Conservation (phyloP, 2,329 filamentous ascomycete genomes). For the Apiospora koreana region DNA sequence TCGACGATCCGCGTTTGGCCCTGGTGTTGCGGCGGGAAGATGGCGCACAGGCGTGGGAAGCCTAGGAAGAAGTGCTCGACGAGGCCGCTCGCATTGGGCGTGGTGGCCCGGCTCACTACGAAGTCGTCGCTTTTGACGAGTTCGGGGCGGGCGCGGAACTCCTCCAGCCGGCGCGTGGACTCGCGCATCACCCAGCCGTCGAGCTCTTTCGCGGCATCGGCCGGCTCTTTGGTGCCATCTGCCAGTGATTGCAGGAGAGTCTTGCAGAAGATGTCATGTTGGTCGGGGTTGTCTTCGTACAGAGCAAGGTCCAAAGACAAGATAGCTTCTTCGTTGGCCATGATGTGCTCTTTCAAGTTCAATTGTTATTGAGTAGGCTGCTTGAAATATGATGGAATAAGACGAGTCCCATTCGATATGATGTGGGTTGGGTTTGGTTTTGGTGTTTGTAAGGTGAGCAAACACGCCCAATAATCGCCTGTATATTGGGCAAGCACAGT, state of each 20-base stretch:
- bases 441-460: too few relatives aligned
- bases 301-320: neutral
- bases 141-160: slow-evolving; percentile 12
- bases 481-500: neutral
- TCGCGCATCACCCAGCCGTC: slow-evolving; percentile 17
- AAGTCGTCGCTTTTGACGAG: slow-evolving; percentile 8
- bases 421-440: too few relatives aligned
- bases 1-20: neutral
- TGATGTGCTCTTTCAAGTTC: neutral
- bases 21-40: slow-evolving; percentile 15
- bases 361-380: neutral
- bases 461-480: too few relatives aligned
- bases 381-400: neutral
- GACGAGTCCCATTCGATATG: neutral
- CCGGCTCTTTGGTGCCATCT: neutral
- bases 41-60: slow-evolving; percentile 16
- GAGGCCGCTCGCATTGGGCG: slow-evolving; percentile 17
- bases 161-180: slow-evolving; percentile 14
- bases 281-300: neutral
- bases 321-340: neutral
- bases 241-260: neutral
- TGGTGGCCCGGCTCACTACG: neutral
- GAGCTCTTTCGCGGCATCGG: neutral
- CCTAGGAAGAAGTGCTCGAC: slow-evolving; percentile 17
- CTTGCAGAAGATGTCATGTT: neutral